These are phyloP conservation scores for Apiotrichum sp. DNA, from an alignment of 1,284 basidiomycete genomes.

Conservation along the genomic window DNA sequence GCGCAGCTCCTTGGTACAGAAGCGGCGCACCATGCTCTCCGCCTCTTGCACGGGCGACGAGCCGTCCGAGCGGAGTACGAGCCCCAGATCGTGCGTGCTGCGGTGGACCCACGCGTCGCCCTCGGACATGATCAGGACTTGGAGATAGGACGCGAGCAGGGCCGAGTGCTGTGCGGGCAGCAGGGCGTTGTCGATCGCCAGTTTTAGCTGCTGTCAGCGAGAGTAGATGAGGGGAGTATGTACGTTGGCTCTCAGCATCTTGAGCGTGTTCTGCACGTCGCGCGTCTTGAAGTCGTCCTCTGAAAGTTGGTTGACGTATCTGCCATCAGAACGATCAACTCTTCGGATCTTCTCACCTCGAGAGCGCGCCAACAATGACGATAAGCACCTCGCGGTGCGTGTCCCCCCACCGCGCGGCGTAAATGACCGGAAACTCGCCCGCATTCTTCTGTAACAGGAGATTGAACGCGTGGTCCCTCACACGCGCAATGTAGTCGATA, in stretches of 20 bases:
- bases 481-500: slow-evolving; percentile 45
- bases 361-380: slow-evolving; percentile 43
- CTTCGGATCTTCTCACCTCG: slow-evolving; percentile 25
- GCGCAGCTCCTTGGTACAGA: slow-evolving; percentile 44
- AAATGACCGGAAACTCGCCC: slow-evolving; percentile 45
- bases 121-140: slow-evolving; percentile 49
- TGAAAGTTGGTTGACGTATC: slow-evolving; percentile 46
- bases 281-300: slow-evolving; percentile 43
- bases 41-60: slow-evolving; percentile 33
- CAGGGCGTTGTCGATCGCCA: slow-evolving; percentile 46
- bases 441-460: slow-evolving; percentile 45
- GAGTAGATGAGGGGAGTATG: not conserved
- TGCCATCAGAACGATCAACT: slow-evolving; percentile 8
- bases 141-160: slow-evolving; percentile 45
- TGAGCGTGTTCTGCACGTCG: slow-evolving; percentile 39
- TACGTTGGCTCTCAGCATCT: slow-evolving; percentile 43
- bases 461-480: slow-evolving; percentile 44
- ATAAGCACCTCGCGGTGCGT: slow-evolving; percentile 43
- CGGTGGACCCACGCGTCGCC: slow-evolving; percentile 43
- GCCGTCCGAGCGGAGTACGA: slow-evolving; percentile 29
- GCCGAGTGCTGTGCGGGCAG: slow-evolving; percentile 26
- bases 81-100: slow-evolving; percentile 37
- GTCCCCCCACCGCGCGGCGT: slow-evolving; percentile 42
- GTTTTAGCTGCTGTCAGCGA: slow-evolving; percentile 35
- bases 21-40: slow-evolving; percentile 36